phyloP scores from a whole-genome alignment of 1,284 basidiomycete species.

The Leccinum fallax region DNA sequence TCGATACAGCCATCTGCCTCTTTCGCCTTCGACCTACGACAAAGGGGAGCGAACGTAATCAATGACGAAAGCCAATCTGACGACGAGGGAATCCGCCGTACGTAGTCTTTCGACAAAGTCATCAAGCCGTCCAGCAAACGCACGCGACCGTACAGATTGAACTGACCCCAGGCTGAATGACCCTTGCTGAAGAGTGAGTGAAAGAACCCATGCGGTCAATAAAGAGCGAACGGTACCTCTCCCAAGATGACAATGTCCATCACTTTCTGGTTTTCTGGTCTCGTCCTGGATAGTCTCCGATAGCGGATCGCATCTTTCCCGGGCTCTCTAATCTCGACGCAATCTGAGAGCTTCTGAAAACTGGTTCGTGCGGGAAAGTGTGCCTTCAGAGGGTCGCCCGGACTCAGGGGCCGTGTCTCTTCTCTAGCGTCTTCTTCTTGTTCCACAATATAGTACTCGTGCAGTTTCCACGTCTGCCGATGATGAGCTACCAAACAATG shows the following conservation, averaged over 20 bases:
- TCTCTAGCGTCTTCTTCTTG: conserved; percentile 19
- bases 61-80: background rate
- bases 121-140: conserved; percentile 72
- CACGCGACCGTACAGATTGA: conserved; percentile 67
- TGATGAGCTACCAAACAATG: conserved; percentile 64
- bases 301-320: conserved; percentile 43
- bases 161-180: conserved; percentile 81
- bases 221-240: conserved; percentile 49
- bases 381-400: conserved; percentile 40
- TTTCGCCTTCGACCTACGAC: conserved; percentile 60
- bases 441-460: conserved; percentile 62
- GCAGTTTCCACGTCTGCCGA: conserved; percentile 76
- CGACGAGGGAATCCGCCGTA: conserved; percentile 38
- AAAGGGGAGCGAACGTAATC: background rate
- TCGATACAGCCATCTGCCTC: conserved; percentile 77
- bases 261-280: conserved; percentile 14
- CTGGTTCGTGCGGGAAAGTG: conserved; percentile 27
- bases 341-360: conserved; percentile 23
- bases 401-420: conserved; percentile 21
- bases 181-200: conserved; percentile 45
- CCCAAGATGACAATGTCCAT: conserved; percentile 67
- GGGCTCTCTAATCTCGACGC: conserved; percentile 23
- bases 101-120: conserved; percentile 74
- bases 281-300: conserved; percentile 24
- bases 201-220: conserved; percentile 1